A percentile compares a stretch with the other conserved stretches of the same genome.
phyloP scores from a whole-genome alignment of 169 alveolate genomes.

The Neospora caninum region DNA sequence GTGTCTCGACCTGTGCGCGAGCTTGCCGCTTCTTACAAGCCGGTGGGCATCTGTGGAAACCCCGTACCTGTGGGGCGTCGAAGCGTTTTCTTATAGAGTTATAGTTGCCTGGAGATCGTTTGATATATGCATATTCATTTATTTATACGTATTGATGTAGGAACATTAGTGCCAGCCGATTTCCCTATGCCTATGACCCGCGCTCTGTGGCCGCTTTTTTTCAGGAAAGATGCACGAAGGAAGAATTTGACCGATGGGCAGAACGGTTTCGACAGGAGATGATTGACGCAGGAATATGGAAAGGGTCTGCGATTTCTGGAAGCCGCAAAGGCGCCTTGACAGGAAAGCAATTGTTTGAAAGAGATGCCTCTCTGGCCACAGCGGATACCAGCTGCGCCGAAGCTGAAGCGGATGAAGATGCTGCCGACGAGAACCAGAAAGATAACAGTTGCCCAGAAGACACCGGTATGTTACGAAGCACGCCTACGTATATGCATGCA shows the following conservation, averaged over 20 bases:
- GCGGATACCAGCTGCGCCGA: slow-evolving; percentile 29
- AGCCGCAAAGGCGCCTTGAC: slow-evolving; percentile 18
- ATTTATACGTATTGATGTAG: neutral
- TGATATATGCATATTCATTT: neutral
- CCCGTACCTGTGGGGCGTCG: no score
- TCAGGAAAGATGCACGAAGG: slow-evolving; percentile 53
- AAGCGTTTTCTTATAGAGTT: no score
- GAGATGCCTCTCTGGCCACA: slow-evolving; percentile 31
- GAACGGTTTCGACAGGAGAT: slow-evolving; percentile 18
- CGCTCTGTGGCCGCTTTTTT: no score
- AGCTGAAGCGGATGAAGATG: slow-evolving; percentile 30
- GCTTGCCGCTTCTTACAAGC: no score
- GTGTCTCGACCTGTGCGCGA: neutral
- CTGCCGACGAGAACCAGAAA: neutral
- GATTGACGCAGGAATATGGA: slow-evolving; percentile 27
- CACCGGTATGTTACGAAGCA: neutral
- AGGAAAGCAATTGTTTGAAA: slow-evolving; percentile 29
- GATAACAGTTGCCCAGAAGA: neutral
- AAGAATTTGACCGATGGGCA: slow-evolving; percentile 50
- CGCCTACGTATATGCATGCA: neutral
- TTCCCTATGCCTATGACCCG: no score
- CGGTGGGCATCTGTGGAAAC: no score
- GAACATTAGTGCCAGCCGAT: no score
- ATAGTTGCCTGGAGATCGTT: neutral
- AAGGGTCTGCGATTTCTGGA: slow-evolving; percentile 3